Conservation (phyloP, 106 monocot species). For the Allium cepa region DNA sequence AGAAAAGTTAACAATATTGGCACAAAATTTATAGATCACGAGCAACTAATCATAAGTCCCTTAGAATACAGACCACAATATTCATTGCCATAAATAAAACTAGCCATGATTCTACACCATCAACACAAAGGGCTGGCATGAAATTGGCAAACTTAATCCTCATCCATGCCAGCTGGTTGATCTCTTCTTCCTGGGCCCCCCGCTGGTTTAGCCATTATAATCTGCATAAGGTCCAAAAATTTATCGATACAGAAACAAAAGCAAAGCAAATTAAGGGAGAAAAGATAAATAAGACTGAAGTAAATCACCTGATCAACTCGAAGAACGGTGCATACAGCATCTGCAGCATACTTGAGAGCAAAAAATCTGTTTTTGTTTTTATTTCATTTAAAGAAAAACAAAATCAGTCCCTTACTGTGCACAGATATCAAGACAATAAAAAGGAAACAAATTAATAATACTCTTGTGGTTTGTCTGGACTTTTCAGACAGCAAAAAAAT, state of each 20-base stretch:
- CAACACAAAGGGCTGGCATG: too few relatives aligned
- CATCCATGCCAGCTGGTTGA: slow-evolving; percentile 70
- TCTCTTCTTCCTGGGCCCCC: slow-evolving; percentile 80
- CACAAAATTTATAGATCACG: too few relatives aligned
- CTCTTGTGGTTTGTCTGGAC: too few relatives aligned
- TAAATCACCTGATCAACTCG: slow-evolving; percentile 83
- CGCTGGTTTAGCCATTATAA: slow-evolving; percentile 95
- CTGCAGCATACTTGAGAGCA: slow-evolving; percentile 95
- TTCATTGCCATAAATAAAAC: too few relatives aligned
- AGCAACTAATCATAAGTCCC: too few relatives aligned
- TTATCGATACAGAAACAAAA: background rate
- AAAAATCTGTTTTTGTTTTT: slow-evolving; percentile 50
- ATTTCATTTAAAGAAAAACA: background rate
- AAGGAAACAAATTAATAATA: too few relatives aligned
- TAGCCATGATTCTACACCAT: too few relatives aligned
- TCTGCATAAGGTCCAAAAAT: slow-evolving; percentile 30
- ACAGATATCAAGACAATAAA: too few relatives aligned
- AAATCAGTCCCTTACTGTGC: background rate
- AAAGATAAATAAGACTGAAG: background rate
- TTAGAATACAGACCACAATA: too few relatives aligned
- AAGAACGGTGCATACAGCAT: slow-evolving; percentile 96
- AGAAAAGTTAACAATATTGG: too few relatives aligned
- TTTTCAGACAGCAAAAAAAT: too few relatives aligned
- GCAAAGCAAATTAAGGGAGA: background rate
- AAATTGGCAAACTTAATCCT: slow-evolving; percentile 31